Conservation (phyloP, 164 flowering plant species). For the Paratinospora sagittata region DNA sequence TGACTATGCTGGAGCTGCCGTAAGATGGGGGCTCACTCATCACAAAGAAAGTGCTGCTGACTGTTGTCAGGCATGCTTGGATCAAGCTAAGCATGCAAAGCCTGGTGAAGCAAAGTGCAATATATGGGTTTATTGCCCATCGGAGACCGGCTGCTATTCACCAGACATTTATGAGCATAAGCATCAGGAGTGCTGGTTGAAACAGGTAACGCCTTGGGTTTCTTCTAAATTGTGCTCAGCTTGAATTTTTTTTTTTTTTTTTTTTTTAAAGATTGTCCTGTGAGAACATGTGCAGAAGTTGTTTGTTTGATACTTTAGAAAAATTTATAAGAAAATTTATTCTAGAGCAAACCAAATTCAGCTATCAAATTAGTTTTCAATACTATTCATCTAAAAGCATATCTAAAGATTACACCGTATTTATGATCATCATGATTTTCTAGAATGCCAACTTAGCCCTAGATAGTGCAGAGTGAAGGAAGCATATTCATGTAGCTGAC, state of each 20-base stretch:
- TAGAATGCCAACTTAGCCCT: too few species aligned
- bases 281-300: background rate
- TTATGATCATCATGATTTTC: too few species aligned
- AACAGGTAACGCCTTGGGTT: constrained; percentile 49
- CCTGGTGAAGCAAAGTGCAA: constrained; percentile 82
- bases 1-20: constrained; percentile 90
- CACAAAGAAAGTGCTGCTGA: constrained; percentile 96
- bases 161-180: constrained; percentile 95
- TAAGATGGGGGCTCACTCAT: constrained; percentile 95
- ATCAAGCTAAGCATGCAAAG: constrained; percentile 77
- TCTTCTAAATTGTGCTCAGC: background rate
- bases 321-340: background rate
- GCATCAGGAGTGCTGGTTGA: constrained; percentile 91
- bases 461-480: too few species aligned
- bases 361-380: background rate
- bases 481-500: too few species aligned
- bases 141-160: constrained; percentile 78
- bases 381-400: too few species aligned
- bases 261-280: background rate
- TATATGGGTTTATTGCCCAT: constrained; percentile 97
- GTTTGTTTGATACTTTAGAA: background rate
- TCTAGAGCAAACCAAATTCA: background rate
- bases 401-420: too few species aligned
- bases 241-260: background rate
- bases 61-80: constrained; percentile 96